Evolutionary conservation across 441 rosid species (phyloP), one percentile per base, ranked within the genome.

Genomic region (Populus trichocarpa): DNA sequence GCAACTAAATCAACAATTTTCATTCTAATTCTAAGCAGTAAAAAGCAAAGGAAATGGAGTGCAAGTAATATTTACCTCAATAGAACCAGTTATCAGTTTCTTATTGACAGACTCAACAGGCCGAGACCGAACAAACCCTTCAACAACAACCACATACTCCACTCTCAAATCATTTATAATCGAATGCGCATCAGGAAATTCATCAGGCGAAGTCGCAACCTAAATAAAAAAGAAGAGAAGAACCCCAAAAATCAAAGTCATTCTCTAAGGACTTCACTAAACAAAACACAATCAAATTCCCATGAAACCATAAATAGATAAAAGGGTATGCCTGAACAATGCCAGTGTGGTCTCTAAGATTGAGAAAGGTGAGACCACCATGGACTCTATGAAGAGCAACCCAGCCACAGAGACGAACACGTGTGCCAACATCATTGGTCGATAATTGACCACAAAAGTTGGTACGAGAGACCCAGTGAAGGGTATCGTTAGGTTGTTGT

Each of bases 311-410:
- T 61, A 61, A 61, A n/a, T 61, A 22, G 66, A 8, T 12, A 61
- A 61, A 8, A 61, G 4, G 66, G 3, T 2, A 22, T 64, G 92
- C 99, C 97, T 96, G 98, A 36, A 96, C 90, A 79, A 90, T 88
- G 79, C 99, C 98, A 59, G 97, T 87, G 82, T 94, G 97, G 88
- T 96, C 99, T 87, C 99, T 88, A 74, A 96, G 96, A 77, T 91
- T 96, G 82, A 96, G 83, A 86, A 96, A 94, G 71, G 97, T 90
- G 75, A 96, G 96, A 14, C 94, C 93, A 23, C 96, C 97, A 50
- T 96, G 99, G 79, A 91, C 91, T 71, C 99, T 81, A 75, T 90
- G 97, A 65, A 91, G 88, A 2, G 98, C 99, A 61, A 96, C 99
- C 99, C 98, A 96, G 0, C 98, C 99, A 50, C 97, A 94, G 74